phyloP scores from a whole-genome alignment of 2,329 filamentous ascomycete genomes.

The Thielaviopsis ethacetica region DNA sequence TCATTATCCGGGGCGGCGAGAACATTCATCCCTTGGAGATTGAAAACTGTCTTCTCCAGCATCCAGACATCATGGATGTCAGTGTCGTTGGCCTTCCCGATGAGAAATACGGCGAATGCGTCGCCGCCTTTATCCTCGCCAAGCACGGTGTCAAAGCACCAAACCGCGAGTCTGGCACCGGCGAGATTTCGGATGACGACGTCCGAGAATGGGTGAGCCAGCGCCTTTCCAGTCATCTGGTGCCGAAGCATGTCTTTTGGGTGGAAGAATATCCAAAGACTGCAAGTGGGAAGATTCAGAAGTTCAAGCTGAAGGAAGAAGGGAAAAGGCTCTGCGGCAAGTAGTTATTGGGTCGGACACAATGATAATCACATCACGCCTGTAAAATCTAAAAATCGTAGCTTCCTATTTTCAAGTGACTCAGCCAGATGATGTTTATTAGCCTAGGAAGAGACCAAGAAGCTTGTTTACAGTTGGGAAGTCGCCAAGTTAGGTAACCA shows the following conservation, averaged over 20 bases:
- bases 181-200: slow-evolving; percentile 23
- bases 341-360: background rate
- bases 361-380: too few species aligned
- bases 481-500: background rate
- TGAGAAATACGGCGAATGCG: slow-evolving; percentile 67
- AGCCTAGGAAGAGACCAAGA: background rate
- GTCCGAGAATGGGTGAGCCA: slow-evolving; percentile 57
- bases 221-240: slow-evolving; percentile 56
- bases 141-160: slow-evolving; percentile 16
- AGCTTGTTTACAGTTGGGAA: background rate
- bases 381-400: too few species aligned
- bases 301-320: slow-evolving; percentile 65
- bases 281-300: slow-evolving; percentile 91
- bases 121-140: slow-evolving; percentile 67
- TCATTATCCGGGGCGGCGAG: slow-evolving; percentile 89
- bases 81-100: slow-evolving; percentile 76
- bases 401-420: background rate
- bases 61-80: slow-evolving; percentile 54
- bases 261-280: slow-evolving; percentile 80
- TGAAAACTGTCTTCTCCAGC: slow-evolving; percentile 69
- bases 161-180: background rate
- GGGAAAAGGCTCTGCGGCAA: slow-evolving; percentile 26
- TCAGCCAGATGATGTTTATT: background rate
- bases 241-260: slow-evolving; percentile 84
- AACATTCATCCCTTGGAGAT: slow-evolving; percentile 92